Conservation (phyloP, 192 early-diverging fungal genomes). For the Backusella macrospora region DNA sequence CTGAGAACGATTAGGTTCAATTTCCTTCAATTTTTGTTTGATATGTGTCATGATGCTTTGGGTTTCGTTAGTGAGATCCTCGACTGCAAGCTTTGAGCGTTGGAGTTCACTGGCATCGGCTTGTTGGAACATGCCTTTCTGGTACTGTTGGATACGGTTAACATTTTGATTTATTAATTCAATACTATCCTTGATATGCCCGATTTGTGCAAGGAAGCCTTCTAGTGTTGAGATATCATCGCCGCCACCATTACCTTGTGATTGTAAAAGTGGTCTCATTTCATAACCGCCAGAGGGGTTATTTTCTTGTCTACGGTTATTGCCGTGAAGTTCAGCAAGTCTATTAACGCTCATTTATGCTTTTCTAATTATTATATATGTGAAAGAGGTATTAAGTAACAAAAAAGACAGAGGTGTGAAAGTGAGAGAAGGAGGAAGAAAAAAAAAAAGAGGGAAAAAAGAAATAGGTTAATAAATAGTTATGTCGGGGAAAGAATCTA, state of each 20-base stretch:
- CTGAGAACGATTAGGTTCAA: slow-evolving; percentile 32
- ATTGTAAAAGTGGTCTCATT: slow-evolving; percentile 42
- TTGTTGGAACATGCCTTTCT: slow-evolving; percentile 32
- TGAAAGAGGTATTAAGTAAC: background rate
- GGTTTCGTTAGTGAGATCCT: slow-evolving; percentile 26
- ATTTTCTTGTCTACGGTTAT: background rate
- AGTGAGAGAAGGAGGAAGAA: background rate
- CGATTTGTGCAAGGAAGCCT: slow-evolving; percentile 33
- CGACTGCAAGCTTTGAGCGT: slow-evolving; percentile 20
- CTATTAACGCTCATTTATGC: slow-evolving; percentile 28
- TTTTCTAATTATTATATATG: background rate
- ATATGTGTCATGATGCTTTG: slow-evolving; percentile 34
- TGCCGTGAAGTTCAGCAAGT: slow-evolving; percentile 25
- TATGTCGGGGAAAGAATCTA: slow-evolving; percentile 15
- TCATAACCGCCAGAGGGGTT: slow-evolving; percentile 22
- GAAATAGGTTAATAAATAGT: background rate
- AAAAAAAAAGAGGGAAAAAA: background rate
- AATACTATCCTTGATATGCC: slow-evolving; percentile 34
- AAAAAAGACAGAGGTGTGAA: slow-evolving; percentile 9
- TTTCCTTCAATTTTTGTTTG: slow-evolving; percentile 37
- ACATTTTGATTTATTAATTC: slow-evolving; percentile 33
- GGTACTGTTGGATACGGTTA: slow-evolving; percentile 22
- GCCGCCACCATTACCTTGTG: slow-evolving; percentile 28
- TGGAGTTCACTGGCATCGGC: slow-evolving; percentile 33
- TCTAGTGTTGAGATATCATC: slow-evolving; percentile 22